Evolutionary conservation across 2,329 filamentous ascomycete genomes (phyloP).

Genomic region (Acrocalymma vagum): DNA sequence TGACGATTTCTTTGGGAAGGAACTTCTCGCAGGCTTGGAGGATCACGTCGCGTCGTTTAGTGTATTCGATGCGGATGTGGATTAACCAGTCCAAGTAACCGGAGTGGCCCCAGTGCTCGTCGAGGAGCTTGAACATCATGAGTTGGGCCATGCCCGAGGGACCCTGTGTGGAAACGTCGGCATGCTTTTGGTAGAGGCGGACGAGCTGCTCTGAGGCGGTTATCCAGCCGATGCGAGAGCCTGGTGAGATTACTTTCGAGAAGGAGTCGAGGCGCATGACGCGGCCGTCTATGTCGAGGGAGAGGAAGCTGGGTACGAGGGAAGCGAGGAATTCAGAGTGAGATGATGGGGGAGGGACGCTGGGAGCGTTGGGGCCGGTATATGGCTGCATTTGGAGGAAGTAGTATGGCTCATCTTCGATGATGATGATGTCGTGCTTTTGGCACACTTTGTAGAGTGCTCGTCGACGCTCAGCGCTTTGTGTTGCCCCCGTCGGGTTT

Average conservation of each 20-base stretch:
- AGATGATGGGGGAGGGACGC: conserved; percentile 64
- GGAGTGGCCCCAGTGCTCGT: conserved; percentile 92
- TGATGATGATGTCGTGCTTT: conserved; percentile 85
- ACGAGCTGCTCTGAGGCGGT: conserved; percentile 86
- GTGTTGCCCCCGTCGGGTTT: conserved; percentile 90
- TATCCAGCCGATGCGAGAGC: conserved; percentile 85
- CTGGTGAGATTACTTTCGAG: conserved; percentile 88
- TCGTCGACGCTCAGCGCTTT: conserved; percentile 70
- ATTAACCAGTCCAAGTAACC: conserved; percentile 93
- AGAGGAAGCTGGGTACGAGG: conserved; percentile 78
- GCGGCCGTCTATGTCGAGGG: conserved; percentile 84
- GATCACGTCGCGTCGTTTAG: conserved; percentile 77
- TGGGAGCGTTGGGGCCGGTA: conserved; percentile 60
- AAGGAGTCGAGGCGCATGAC: conserved; percentile 93
- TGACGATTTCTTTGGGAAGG: conserved; percentile 76
- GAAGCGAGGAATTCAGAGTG: conserved; percentile 77
- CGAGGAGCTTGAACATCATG: conserved; percentile 85
- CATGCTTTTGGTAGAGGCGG: conserved; percentile 82
- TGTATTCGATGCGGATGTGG: conserved; percentile 82
- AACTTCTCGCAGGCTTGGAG: conserved; percentile 81
- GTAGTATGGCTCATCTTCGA: conserved; percentile 96
- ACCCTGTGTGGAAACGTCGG: conserved; percentile 84
- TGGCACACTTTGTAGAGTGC: conserved; percentile 80
- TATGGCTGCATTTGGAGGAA: conserved; percentile 90
- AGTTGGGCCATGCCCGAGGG: conserved; percentile 86